Conservation (phyloP, 2,329 filamentous ascomycete species). For the Talaromyces islandicus region DNA sequence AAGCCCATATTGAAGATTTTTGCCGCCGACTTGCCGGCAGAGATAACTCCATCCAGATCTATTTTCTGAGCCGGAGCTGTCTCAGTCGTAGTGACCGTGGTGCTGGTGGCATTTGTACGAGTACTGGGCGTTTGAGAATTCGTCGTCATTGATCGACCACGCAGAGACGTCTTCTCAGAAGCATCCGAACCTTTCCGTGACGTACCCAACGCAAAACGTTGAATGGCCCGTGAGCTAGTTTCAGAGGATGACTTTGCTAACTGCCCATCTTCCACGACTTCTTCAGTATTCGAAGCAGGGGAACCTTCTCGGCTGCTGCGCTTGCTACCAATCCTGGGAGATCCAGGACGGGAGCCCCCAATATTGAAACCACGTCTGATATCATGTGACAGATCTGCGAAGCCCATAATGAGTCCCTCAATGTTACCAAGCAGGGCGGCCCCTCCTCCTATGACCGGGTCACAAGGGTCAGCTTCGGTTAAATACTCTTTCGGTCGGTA, state of each 20-base stretch:
- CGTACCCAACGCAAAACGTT: neutral
- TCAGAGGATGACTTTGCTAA: neutral
- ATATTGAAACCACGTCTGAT: constrained; percentile 6
- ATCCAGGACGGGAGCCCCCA: constrained; percentile 34
- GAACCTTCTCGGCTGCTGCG: neutral
- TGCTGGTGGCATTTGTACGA: neutral
- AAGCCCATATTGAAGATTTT: constrained; percentile 71
- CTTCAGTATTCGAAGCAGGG: neutral
- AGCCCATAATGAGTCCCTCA: constrained; percentile 71
- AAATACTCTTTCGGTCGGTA: constrained; percentile 62
- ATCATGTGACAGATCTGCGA: constrained; percentile 61
- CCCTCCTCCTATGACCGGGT: constrained; percentile 72
- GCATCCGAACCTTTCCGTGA: neutral
- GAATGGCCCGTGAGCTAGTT: neutral
- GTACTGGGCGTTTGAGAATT: neutral
- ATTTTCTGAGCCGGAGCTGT: constrained; percentile 42
- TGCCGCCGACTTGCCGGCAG: constrained; percentile 56
- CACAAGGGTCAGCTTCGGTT: constrained; percentile 70
- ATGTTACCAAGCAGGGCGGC: constrained; percentile 78
- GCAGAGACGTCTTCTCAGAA: neutral
- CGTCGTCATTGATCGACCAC: neutral
- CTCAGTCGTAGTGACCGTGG: neutral
- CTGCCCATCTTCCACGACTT: neutral
- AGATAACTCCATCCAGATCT: constrained; percentile 1
- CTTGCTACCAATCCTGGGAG: neutral